These are phyloP conservation scores for Tylopilus plumbeoviolaceoides DNA, from an alignment of 768 basidiomycete species.

Conservation along the genomic window DNA sequence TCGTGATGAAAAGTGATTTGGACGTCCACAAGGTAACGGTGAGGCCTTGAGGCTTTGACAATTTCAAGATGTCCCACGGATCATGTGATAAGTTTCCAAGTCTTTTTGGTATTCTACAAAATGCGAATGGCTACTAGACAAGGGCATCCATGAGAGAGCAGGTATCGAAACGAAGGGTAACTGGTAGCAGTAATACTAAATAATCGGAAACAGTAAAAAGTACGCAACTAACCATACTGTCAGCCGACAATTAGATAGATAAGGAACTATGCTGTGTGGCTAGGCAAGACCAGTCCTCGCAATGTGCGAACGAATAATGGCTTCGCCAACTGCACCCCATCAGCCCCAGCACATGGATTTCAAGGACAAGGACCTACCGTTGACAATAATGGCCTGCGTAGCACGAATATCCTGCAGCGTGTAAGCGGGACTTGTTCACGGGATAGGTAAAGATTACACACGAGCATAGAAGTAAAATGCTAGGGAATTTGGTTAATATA, in stretches of 20 bases:
- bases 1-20: conserved; percentile 22
- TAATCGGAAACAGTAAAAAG: conserved; percentile 11
- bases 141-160: conserved; percentile 17
- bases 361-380: conserved; percentile 38
- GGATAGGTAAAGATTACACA: conserved; percentile 25
- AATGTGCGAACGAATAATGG: conserved; percentile 63
- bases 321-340: conserved; percentile 51
- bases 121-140: conserved; percentile 19
- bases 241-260: conserved; percentile 14
- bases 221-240: conserved; percentile 3
- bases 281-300: conserved; percentile 45
- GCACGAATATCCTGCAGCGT: conserved; percentile 55
- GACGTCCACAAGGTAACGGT: background rate
- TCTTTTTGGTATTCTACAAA: conserved; percentile 18
- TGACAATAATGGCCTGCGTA: conserved; percentile 61
- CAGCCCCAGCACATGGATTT: conserved; percentile 1
- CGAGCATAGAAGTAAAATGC: conserved; percentile 74
- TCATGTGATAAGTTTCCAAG: conserved; percentile 7
- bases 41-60: background rate
- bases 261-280: conserved; percentile 1
- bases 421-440: background rate
- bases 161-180: conserved; percentile 29
- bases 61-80: conserved; percentile 8
- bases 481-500: conserved; percentile 24
- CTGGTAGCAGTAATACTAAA: conserved; percentile 21